Evolutionary conservation across 106 monocot species (phyloP), one percentile per base, ranked within the genome.

Genomic region (Acanthochlamys bracteata): DNA sequence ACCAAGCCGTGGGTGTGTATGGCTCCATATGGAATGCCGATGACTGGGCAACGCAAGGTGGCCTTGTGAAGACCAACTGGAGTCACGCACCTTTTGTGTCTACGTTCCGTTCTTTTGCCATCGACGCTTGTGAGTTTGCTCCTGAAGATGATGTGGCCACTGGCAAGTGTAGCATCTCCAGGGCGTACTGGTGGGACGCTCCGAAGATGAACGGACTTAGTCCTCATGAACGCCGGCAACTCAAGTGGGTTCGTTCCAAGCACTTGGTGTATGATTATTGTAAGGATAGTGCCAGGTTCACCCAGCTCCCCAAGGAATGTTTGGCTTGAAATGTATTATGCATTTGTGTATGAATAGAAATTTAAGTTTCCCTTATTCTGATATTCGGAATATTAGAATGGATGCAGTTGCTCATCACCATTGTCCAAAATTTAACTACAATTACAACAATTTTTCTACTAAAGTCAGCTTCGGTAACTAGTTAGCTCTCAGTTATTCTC

Each of bases 181-280:
- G 57, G 8, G 7, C 57, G 9, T 58, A 24, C 23, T 24, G 57
- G 57, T 58, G 57, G 57, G 57, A 58, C 14, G 23, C 57, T 2
- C 57, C 57, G 4, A 24, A 3, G 8, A 58, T 58, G 57, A 58
- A 22, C 10, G 24, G 57, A 10, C 21, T 58, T 15, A 58, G 24
- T 10, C 57, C 57, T 4, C 57, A 58, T 14, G 24, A 58, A 14
- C 57, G 57, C 24, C 57, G 57, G 20, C 57, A 58, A 14, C 57
- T 58, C 9, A 58, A 58, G 24, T 58, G 57, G 57, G 57, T 14
- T 10, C 11, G 57, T 8, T 20, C 57, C 16, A 54, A 54, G 53
- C 60, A 60, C 39, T 16, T 60, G 25, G 27, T 60, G 4, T 60
- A 60, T 60, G 60, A 60, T 16, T 60, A 60, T 39, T 60, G 39